Evolutionary conservation across 2,329 filamentous ascomycete species (phyloP).

Genomic region (Aspergillus udagawae): DNA sequence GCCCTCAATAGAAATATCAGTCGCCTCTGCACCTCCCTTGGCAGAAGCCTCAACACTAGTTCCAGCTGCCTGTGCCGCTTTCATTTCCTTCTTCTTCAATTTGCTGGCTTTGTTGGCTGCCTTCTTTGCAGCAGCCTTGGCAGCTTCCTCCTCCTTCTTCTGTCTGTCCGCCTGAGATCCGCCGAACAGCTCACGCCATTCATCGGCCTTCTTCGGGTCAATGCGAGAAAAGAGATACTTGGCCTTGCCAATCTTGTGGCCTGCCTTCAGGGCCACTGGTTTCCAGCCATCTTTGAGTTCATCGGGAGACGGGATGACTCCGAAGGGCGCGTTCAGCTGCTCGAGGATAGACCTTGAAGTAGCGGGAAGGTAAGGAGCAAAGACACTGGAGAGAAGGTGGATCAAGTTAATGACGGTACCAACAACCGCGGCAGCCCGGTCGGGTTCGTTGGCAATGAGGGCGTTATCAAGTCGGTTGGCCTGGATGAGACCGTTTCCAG

Average conservation of each 20-base stretch:
- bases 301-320: constrained; percentile 55
- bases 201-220: constrained; percentile 72
- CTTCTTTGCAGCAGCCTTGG: constrained; percentile 34
- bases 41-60: constrained; percentile 31
- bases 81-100: constrained; percentile 27
- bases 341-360: constrained; percentile 69
- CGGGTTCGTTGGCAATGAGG: constrained; percentile 56
- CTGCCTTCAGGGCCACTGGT: constrained; percentile 56
- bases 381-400: constrained; percentile 72
- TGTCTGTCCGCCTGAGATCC: constrained; percentile 63
- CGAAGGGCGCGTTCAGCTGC: constrained; percentile 63
- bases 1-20: constrained; percentile 18
- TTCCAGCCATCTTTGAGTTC: constrained; percentile 59
- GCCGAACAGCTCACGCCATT: constrained; percentile 75
- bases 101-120: constrained; percentile 35
- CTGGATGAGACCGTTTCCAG: constrained; percentile 59
- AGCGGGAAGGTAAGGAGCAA: constrained; percentile 81
- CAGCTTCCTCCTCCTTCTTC: constrained; percentile 60
- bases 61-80: constrained; percentile 29
- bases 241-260: constrained; percentile 77
- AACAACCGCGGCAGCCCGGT: constrained; percentile 60
- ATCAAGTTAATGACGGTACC: constrained; percentile 80
- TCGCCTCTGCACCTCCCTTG: constrained; percentile 31
- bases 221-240: constrained; percentile 80
- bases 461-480: constrained; percentile 60